Base-by-base conservation (phyloP, 352 stramenopile genomes). In the Sclerospora graminicola region DNA sequence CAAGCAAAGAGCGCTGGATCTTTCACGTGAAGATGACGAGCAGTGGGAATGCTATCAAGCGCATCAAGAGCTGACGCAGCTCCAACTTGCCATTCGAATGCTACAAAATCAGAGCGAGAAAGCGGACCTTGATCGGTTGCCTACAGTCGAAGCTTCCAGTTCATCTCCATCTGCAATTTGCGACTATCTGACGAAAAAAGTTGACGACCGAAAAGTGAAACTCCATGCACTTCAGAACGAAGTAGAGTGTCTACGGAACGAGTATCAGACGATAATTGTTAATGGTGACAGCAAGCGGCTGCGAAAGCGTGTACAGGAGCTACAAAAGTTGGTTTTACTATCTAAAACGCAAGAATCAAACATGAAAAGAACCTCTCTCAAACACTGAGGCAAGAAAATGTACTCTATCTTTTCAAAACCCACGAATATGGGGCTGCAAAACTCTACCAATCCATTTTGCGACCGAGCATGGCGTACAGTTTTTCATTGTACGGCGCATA, bases 401-500 rank as follows among this genome's bases (percentile, higher is more conserved):
- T 33, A 62, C 34, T 53, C 26, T 56, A 48, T 15, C 8, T 27
- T 31, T 7, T 37, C 27, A 44, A 23, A 38, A 21, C 15, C 1
- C n/a, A 21, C 24, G 7, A 18, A 21, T 26, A 38, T 10, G 15
- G 28, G 42, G 6, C 15, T 43, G 33, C 7, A 9, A n/a, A 11
- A n/a, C 10, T n/a, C 23, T 66, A 74, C 77, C 77, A 89, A 30
- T 40, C 63, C 47, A 87, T 53, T 14, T 84, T 45, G 26, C 74
- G 63, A 14, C 69, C 75, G 14, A 94, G 54, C 16, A 91, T 44
- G 20, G 53, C 49, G 38, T 77, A 73, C 26, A 95, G 65, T 47
- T 85, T 89, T 18, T 54, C 50, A 52, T 95, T 95, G 64, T 77
- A 95, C 18, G 83, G 83, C 13, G 66, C 66, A 47, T 91, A 92